phyloP scores from a whole-genome alignment of 257 asterid species.

The Cynanchum wilfordii region DNA sequence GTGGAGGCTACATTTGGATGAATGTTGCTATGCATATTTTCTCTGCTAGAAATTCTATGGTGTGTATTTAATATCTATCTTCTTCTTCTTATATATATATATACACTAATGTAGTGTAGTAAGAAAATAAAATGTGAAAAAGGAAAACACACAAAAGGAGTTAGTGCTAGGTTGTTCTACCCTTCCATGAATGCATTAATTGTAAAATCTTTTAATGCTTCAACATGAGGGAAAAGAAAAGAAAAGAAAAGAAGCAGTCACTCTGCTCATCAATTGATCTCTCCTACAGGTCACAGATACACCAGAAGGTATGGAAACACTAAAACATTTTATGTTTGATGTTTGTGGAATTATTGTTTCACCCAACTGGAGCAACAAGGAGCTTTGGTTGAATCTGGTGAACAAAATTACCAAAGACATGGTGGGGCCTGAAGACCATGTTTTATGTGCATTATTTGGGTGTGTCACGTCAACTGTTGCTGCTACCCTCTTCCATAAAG shows the following conservation, averaged over 20 bases:
- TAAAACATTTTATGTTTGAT: constrained; percentile 65
- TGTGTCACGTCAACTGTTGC: constrained; percentile 98
- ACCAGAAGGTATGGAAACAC: constrained; percentile 86
- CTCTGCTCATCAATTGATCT: background rate
- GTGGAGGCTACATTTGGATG: background rate
- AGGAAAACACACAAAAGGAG: background rate
- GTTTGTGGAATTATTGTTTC: constrained; percentile 67
- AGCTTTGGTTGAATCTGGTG: constrained; percentile 81
- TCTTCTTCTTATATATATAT: background rate
- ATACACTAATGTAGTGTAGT: background rate
- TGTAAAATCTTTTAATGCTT: background rate
- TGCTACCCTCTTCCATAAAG: constrained; percentile 87
- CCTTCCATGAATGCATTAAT: background rate
- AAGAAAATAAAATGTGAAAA: background rate
- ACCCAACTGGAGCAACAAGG: constrained; percentile 60
- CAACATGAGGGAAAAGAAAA: background rate
- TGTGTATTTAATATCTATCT: background rate
- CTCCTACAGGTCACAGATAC: constrained; percentile 80
- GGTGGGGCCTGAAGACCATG: constrained; percentile 76
- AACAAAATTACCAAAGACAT: constrained; percentile 45
- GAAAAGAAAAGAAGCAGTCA: too few species aligned
- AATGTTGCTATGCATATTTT: too few species aligned
- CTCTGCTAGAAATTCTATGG: background rate
- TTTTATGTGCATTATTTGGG: constrained; percentile 91
- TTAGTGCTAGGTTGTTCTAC: background rate